Conservation (phyloP, 192 early-diverging fungal species). For the Entophlyctis helioformis region DNA sequence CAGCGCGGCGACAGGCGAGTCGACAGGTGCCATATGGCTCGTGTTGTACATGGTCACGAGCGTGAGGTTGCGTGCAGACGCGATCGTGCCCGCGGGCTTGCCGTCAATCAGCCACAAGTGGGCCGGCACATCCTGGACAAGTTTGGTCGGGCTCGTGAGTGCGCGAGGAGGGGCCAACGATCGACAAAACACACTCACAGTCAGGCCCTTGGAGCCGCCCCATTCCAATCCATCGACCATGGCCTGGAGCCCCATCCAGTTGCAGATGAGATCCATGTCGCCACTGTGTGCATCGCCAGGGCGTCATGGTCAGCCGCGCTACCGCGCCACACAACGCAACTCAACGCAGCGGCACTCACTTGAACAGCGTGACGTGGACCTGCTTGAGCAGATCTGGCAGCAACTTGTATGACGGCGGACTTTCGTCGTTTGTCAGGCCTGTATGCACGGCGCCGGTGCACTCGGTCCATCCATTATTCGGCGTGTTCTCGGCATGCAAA, state of each 20-base stretch:
- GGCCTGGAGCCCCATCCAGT: slow-evolving; percentile 56
- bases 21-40: slow-evolving; percentile 63
- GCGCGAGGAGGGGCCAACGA: no score
- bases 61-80: slow-evolving; percentile 46
- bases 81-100: slow-evolving; percentile 25
- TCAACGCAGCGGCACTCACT: slow-evolving; percentile 31
- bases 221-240: slow-evolving; percentile 58
- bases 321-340: no score
- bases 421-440: slow-evolving; percentile 33
- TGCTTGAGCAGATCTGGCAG: slow-evolving; percentile 47
- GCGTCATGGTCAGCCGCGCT: no score
- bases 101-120: slow-evolving; percentile 40
- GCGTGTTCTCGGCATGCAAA: slow-evolving; percentile 37
- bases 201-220: slow-evolving; percentile 46
- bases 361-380: slow-evolving; percentile 47
- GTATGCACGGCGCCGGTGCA: slow-evolving; percentile 37
- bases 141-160: no score
- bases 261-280: slow-evolving; percentile 72
- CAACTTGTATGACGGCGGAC: slow-evolving; percentile 40
- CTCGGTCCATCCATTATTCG: slow-evolving; percentile 55
- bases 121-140: slow-evolving; percentile 18
- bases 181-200: no score
- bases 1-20: slow-evolving; percentile 43
- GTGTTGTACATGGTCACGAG: slow-evolving; percentile 44
- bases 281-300: slow-evolving; percentile 33